Conservation (phyloP, 345 rosid species). For the Erucastrum elatum region DNA sequence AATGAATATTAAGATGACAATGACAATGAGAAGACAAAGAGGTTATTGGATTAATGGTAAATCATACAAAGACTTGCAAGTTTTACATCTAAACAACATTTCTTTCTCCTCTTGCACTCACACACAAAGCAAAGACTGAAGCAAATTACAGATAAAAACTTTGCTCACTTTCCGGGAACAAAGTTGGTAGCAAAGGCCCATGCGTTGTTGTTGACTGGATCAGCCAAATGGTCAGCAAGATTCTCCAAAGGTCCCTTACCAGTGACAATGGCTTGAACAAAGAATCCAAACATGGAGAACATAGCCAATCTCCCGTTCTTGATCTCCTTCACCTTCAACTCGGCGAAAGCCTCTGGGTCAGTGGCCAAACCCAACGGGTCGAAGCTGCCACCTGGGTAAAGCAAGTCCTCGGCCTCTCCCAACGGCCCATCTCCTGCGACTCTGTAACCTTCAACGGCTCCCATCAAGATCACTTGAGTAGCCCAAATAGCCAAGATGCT, state of each 20-base stretch:
- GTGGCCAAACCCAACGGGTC: background rate
- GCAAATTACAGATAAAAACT: slow-evolving; percentile 22
- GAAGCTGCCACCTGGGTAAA: background rate
- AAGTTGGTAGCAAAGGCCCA: background rate
- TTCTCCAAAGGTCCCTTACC: slow-evolving; percentile 3
- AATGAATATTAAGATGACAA: slow-evolving; percentile 62
- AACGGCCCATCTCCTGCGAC: background rate
- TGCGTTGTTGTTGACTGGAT: background rate
- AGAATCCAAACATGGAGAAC: background rate
- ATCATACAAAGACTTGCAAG: slow-evolving; percentile 22
- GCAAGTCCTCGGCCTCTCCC: slow-evolving; percentile 6
- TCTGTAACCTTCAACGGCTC: background rate
- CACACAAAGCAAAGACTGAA: slow-evolving; percentile 28
- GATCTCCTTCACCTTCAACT: background rate
- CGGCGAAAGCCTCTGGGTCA: background rate
- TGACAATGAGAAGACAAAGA: slow-evolving; percentile 2
- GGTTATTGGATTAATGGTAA: slow-evolving; percentile 21
- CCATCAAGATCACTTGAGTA: slow-evolving; percentile 46
- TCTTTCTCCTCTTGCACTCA: slow-evolving; percentile 17
- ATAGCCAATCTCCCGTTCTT: background rate
- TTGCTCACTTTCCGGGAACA: slow-evolving; percentile 31
- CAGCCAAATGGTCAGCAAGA: slow-evolving; percentile 1
- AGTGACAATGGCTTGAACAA: background rate
- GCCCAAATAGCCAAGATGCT: slow-evolving; percentile 90
- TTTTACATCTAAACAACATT: slow-evolving; percentile 24